Evolutionary conservation across 108 stramenopile species (phyloP).

Genomic region (Fragilaria crotonensis): DNA sequence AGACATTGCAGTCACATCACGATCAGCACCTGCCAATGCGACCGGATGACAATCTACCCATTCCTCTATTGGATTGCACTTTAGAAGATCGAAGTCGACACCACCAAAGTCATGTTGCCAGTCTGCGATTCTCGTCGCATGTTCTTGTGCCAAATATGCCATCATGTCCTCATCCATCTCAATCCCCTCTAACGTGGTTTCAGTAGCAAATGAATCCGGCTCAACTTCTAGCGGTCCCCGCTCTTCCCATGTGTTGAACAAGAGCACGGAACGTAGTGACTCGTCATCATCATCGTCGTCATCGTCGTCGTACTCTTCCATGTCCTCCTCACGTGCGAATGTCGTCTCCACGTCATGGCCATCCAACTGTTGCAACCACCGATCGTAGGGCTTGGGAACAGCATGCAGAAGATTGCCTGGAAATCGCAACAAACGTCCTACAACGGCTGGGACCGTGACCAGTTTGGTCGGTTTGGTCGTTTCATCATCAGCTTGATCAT

Average conservation of each 20-base stretch:
- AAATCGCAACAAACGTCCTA: constrained; percentile 46
- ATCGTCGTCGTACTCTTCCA: constrained; percentile 29
- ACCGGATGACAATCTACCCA: constrained; percentile 17
- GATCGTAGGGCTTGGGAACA: constrained; percentile 47
- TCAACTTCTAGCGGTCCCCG: constrained; percentile 25
- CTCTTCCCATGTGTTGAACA: constrained; percentile 44
- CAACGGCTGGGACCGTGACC: constrained; percentile 47
- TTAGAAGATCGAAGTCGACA: constrained; percentile 8
- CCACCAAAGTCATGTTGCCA: constrained; percentile 34
- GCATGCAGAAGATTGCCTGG: constrained; percentile 51
- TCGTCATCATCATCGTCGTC: constrained; percentile 25
- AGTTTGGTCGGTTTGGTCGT: constrained; percentile 8
- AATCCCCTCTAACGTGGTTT: constrained; percentile 37
- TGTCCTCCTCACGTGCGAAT: constrained; percentile 1
- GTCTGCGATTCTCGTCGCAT: constrained; percentile 8
- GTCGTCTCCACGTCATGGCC: constrained; percentile 1
- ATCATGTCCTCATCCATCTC: constrained; percentile 14
- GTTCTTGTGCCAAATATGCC: constrained; percentile 5
- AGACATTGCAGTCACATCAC: neutral
- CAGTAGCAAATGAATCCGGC: constrained; percentile 14
- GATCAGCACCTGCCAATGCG: neutral
- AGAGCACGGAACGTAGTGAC: constrained; percentile 28
- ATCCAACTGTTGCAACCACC: constrained; percentile 31
- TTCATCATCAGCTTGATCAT: constrained; percentile 4
- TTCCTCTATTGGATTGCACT: constrained; percentile 18